phyloP scores from a whole-genome alignment of 2,329 filamentous ascomycete species.

The Chaetomiaceae sp. region DNA sequence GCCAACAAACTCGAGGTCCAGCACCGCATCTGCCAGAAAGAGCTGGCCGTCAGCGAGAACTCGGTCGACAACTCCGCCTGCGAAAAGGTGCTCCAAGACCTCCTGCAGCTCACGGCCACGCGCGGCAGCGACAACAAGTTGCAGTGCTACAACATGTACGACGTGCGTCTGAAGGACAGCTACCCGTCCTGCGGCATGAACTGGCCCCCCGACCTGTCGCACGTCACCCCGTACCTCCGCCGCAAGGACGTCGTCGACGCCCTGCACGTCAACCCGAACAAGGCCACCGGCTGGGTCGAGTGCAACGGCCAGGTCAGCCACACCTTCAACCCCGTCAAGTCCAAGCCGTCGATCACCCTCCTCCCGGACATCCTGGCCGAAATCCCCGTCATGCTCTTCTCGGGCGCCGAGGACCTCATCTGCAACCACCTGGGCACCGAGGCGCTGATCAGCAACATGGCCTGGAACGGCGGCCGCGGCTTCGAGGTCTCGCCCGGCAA shows the following conservation, averaged over 20 bases:
- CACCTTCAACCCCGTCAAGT: slow-evolving; percentile 66
- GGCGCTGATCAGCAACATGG: slow-evolving; percentile 80
- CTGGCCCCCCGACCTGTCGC: slow-evolving; percentile 83
- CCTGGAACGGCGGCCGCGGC: slow-evolving; percentile 87
- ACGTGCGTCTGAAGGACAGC: slow-evolving; percentile 76
- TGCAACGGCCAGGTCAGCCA: slow-evolving; percentile 75
- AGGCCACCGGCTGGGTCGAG: slow-evolving; percentile 85
- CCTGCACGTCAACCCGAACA: slow-evolving; percentile 76
- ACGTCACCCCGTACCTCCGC: slow-evolving; percentile 79
- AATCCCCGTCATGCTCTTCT: slow-evolving; percentile 81
- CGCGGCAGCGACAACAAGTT: slow-evolving; percentile 43
- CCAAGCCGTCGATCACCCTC: slow-evolving; percentile 66
- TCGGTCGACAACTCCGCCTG: slow-evolving; percentile 67
- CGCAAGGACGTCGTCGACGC: slow-evolving; percentile 73
- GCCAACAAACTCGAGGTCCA: slow-evolving; percentile 64
- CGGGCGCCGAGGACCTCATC: slow-evolving; percentile 88
- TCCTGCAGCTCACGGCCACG: slow-evolving; percentile 63
- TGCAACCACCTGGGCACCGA: slow-evolving; percentile 97
- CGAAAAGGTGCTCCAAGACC: slow-evolving; percentile 69
- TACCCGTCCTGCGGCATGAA: slow-evolving; percentile 91
- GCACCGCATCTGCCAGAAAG: slow-evolving; percentile 64
- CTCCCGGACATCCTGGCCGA: slow-evolving; percentile 75
- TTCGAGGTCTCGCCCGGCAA: slow-evolving; percentile 85
- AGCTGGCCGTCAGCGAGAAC: slow-evolving; percentile 48
- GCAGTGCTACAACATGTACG: slow-evolving; percentile 92